A percentile compares a stretch with the other conserved stretches of the same genome.
Conservation (phyloP, 192 early-diverging fungal genomes). For the Haplosporangium gracile region DNA sequence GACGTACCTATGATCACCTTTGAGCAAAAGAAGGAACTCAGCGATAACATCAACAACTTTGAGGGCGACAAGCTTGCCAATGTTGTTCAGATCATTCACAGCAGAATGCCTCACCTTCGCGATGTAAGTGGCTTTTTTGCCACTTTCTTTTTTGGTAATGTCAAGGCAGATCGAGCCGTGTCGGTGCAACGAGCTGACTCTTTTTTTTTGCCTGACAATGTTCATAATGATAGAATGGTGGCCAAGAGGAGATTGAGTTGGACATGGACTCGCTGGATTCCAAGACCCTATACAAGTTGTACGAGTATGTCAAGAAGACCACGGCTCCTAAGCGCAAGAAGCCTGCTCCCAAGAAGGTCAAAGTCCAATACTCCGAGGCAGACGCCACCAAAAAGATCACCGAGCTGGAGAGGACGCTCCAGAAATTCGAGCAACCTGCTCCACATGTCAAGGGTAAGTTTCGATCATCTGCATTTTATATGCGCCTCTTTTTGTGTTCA, state of each 20-base stretch:
- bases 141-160: background rate
- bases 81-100: slow-evolving; percentile 83
- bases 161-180: background rate
- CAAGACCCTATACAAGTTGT: slow-evolving; percentile 84
- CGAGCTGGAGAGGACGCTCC: slow-evolving; percentile 62
- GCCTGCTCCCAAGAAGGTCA: slow-evolving; percentile 63
- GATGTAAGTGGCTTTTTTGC: slow-evolving; percentile 7
- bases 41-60: slow-evolving; percentile 77
- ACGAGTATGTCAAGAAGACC: slow-evolving; percentile 84
- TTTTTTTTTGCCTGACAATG: background rate
- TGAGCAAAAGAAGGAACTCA: slow-evolving; percentile 92
- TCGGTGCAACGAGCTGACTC: slow-evolving; percentile 11
- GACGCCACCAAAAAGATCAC: slow-evolving; percentile 66
- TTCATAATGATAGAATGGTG: slow-evolving; percentile 50
- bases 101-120: slow-evolving; percentile 68
- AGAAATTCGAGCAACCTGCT: slow-evolving; percentile 61
- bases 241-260: slow-evolving; percentile 92
- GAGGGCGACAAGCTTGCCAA: slow-evolving; percentile 74
- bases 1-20: slow-evolving; percentile 74
- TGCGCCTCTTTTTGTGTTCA: background rate
- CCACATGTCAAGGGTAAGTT: slow-evolving; percentile 55
- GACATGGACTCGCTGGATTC: slow-evolving; percentile 94
- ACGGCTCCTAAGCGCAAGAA: slow-evolving; percentile 62
- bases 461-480: slow-evolving; percentile 22
- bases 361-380: slow-evolving; percentile 62